Evolutionary conservation across 768 basidiomycete genomes (phyloP), one percentile per base, ranked within the genome.

Genomic region (Boletellus emodensis): DNA sequence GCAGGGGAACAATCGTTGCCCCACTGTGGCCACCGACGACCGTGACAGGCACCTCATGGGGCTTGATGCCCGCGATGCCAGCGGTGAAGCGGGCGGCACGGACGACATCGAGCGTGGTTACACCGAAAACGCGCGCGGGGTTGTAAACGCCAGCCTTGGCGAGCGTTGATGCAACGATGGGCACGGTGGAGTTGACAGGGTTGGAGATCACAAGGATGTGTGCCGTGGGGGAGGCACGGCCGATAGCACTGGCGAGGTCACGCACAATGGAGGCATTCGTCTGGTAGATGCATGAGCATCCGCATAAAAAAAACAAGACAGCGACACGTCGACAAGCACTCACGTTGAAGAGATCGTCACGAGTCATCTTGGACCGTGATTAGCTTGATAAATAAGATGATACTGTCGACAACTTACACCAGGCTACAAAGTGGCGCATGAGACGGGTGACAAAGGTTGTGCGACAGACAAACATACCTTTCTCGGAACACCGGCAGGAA

Each of bases 401-500:
- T 52, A 42, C 43, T 54, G 20, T 36, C 18, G 20, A 47, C 18
- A 20, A 82, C 89, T 82, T 77, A 91, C 89, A 49, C 90, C 90
- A 62, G 89, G 90, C 89, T 91, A 63, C 33, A 59, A 53, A 60
- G 63, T 52, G 37, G 61, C 57, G 46, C 57, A 60, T 62, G 43
- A 76, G 61, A 62, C 59, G 49, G 48, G 4, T 3, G 1, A 36
- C 10, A 49, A 30, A 6, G 1, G 18, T 13, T 43, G 41, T 35
- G 40, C 40, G 34, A 20, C 32, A 22, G 44, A 17, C 40, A 30
- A 22, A 61, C 71, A 62, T 65, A 94, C 93, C 84, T 99, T 99
- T 69, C 96, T 81, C 58, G 96, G 96, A 55, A 99, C 95, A 82
- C 96, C 96, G 72, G 96, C 96, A 52, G 96, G 96, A 67, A 98